phyloP scores from a whole-genome alignment of 2,329 filamentous ascomycete species.

The Phaeosphaeria sp. region DNA sequence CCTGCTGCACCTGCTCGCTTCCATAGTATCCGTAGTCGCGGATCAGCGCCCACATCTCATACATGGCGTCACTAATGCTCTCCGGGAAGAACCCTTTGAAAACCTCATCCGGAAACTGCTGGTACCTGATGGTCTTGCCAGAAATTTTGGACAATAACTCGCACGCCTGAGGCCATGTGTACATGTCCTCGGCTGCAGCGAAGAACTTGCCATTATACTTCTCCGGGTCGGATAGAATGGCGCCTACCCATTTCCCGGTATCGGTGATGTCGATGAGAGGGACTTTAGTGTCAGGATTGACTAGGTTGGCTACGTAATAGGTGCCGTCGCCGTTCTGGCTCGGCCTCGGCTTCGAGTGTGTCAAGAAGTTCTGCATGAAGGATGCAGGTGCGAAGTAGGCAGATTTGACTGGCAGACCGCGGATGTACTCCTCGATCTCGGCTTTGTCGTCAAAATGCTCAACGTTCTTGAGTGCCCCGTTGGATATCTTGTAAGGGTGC shows the following conservation, averaged over 20 bases:
- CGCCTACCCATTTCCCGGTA: slow-evolving; percentile 53
- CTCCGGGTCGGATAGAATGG: slow-evolving; percentile 53
- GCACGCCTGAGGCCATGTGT: slow-evolving; percentile 50
- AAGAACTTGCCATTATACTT: slow-evolving; percentile 54
- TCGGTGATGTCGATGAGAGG: slow-evolving; percentile 57
- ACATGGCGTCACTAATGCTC: slow-evolving; percentile 21
- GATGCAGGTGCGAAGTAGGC: slow-evolving; percentile 62
- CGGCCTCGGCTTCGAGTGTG: slow-evolving; percentile 11
- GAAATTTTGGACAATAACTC: slow-evolving; percentile 49
- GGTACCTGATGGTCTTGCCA: slow-evolving; percentile 45
- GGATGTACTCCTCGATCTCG: slow-evolving; percentile 62
- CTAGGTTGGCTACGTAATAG: slow-evolving; percentile 27
- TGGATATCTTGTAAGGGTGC: slow-evolving; percentile 31
- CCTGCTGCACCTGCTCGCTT: slow-evolving; percentile 23
- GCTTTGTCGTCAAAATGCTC: slow-evolving; percentile 66
- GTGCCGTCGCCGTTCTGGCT: slow-evolving; percentile 28
- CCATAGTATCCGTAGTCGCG: slow-evolving; percentile 43
- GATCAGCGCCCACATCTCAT: slow-evolving; percentile 33
- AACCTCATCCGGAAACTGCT: slow-evolving; percentile 34
- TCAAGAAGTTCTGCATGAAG: slow-evolving; percentile 62
- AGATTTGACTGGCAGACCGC: slow-evolving; percentile 54
- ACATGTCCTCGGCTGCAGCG: slow-evolving; percentile 51
- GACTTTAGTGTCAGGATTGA: slow-evolving; percentile 28
- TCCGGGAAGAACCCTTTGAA: slow-evolving; percentile 32
- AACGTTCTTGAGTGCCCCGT: slow-evolving; percentile 45